Base-by-base conservation (phyloP, 805 yeast genomes). In the Saccharomycopsis sp. region DNA sequence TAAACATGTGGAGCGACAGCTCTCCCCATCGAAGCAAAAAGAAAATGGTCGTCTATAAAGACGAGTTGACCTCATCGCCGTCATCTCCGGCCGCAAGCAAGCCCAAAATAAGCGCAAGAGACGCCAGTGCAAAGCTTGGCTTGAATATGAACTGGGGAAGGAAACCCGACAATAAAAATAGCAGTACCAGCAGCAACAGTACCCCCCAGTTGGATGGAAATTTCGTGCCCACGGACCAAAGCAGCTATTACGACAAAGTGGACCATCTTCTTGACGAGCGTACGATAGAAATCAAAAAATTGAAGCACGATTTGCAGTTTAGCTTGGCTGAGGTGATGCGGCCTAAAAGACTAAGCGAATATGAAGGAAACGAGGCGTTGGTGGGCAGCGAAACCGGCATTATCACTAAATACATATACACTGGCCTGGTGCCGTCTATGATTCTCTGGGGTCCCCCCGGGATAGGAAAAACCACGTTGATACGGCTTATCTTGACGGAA, bases 371-470 rank as follows among this genome's bases (percentile, higher is more conserved):
- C 70, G 73, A 75, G 12, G 96, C 91, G 71, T 71, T 94, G 2
- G 75, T 92, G 3, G 86, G 88, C 0, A 70, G 73, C 1, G 64
- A 69, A 20, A 72, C 75, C 9, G 97, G 97, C 0, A 74, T 85
- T 1, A 72, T 94, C 2, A 72, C 82, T 24, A 84, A 84, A 51
- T 88, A 86, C 60, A 76, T 91, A 1, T 76, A 78, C 41, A 71
- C 78, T 20, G 71, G 85, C 5, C 74, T 75, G 46, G 73, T 88
- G 3, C 98, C 98, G 0, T 90, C 97, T 0, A 78, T 94, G 82
- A 82, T 94, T 1, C 72, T 94, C 3, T 87, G 94, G 88, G 99
- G 99, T 0, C 96, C 96, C 0, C 96, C 97, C 1, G 99, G 99
- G 0, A 91, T 90, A 2, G 92, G 76, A 0, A 94, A 94, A 67